phyloP scores from a whole-genome alignment of 164 flowering plant species.

The Nymphaea colorata region DNA sequence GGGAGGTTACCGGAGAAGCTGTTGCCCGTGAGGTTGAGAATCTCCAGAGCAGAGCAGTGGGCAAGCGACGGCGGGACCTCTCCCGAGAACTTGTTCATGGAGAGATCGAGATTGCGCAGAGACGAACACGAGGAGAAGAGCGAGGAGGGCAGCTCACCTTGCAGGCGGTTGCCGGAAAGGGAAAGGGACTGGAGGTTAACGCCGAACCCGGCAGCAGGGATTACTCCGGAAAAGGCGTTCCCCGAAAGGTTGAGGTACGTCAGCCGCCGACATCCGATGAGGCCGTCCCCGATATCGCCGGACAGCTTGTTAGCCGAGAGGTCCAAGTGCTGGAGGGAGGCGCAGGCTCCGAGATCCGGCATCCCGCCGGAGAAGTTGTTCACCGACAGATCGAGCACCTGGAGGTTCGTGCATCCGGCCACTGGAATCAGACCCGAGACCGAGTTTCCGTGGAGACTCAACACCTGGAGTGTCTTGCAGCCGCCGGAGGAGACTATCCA shows the following conservation, averaged over 20 bases:
- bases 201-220: slow-evolving; percentile 51
- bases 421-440: slow-evolving; percentile 34
- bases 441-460: slow-evolving; percentile 45
- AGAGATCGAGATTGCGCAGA: slow-evolving; percentile 39
- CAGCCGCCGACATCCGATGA: slow-evolving; percentile 30
- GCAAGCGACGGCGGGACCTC: slow-evolving; percentile 39
- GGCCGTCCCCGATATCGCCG: slow-evolving; percentile 38
- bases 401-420: slow-evolving; percentile 30
- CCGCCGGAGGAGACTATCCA: slow-evolving; percentile 39
- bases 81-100: slow-evolving; percentile 51
- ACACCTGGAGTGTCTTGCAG: slow-evolving; percentile 25
- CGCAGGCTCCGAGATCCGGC: slow-evolving; percentile 28
- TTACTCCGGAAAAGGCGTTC: slow-evolving; percentile 44
- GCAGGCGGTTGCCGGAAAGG: slow-evolving; percentile 48
- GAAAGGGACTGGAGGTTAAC: slow-evolving; percentile 35
- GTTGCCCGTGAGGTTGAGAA: slow-evolving; percentile 51
- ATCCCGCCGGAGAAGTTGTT: slow-evolving; percentile 50
- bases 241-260: slow-evolving; percentile 57
- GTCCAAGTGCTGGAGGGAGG: slow-evolving; percentile 30
- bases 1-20: slow-evolving; percentile 63
- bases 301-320: slow-evolving; percentile 35
- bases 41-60: slow-evolving; percentile 42
- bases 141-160: slow-evolving; percentile 56
- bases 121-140: slow-evolving; percentile 32
- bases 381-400: slow-evolving; percentile 43